Evolutionary conservation across 352 stramenopile genomes (phyloP), one percentile per base, ranked within the genome.

Genomic region (Pythium biforme): DNA sequence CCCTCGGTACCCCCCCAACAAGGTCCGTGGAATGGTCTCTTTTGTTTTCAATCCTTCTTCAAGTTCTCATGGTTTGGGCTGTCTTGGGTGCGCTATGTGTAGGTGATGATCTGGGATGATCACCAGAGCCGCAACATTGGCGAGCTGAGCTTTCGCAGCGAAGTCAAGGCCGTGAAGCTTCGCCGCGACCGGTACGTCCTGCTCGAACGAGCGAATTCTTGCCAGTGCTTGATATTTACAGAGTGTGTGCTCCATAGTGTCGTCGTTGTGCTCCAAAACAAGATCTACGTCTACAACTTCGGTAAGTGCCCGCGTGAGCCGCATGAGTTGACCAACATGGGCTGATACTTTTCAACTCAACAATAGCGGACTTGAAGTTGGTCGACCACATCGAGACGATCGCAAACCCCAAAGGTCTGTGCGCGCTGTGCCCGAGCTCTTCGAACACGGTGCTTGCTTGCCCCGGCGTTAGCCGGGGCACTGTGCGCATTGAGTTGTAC

Each of bases 61-160:
- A 20, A 6, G 12, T 1, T n/a, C 2, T 43, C 9, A 43, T 43
- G 37, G 17, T 43, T 17, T 37, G 31, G 14, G 31, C 2, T 37
- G 8, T 37, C 4, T 37, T 10, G 31, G 31, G 8, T 37, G 3
- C 7, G 11, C 14, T 20, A 1, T 34, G 17, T n/a, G 6, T n/a
- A 97, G 85, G 96, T 99, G 19, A 98, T 99, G 83, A 99, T 99
- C 62, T 99, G 97, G 96, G 97, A 99, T 66, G 97, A 99, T 77
- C 96, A 99, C 73, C 87, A 98, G 64, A 98, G 96, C 73, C 87
- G 94, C 46, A 98, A 97, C 68, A 98, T 99, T 66, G 97, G 97
- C 26, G 96, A 99, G 68, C 83, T 99, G 22, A 97, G 81, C 65
- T 99, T 99, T 73, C 93, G 97, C 37, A 98, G 95, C 64, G 89